Evolutionary conservation across 129 eudicot genomes (phyloP).

Genomic region (Ambrosia artemisiifolia): DNA sequence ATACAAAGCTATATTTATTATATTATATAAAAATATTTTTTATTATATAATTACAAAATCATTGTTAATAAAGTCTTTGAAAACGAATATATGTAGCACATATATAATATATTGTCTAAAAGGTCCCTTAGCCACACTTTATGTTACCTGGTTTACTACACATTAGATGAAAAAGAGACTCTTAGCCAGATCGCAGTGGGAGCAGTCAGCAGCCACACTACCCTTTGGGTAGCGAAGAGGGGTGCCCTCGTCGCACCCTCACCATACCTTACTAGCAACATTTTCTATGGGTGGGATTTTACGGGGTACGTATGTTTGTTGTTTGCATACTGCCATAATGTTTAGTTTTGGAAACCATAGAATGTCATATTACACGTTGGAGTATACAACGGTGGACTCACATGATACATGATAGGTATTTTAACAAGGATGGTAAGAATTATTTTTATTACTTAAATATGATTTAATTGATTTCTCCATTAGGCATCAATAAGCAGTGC

Average conservation of each 20-base stretch:
- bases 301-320: background rate
- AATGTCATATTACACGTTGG: background rate
- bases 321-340: background rate
- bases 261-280: too few species aligned
- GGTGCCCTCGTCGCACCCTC: too few species aligned
- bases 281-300: too few species aligned
- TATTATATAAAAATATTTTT: background rate
- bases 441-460: background rate
- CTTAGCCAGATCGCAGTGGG: too few species aligned
- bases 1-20: background rate
- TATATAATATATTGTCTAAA: background rate
- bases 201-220: too few species aligned
- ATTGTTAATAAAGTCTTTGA: background rate
- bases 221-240: too few species aligned
- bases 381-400: background rate
- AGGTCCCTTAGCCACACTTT: background rate
- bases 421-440: background rate
- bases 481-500: background rate
- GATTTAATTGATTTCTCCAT: background rate
- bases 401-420: background rate
- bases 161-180: too few species aligned
- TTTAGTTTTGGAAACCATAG: too few species aligned
- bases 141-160: too few species aligned
- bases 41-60: background rate
- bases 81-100: background rate